phyloP scores from a whole-genome alignment of 257 asterid species.

The Solanum okadae region DNA sequence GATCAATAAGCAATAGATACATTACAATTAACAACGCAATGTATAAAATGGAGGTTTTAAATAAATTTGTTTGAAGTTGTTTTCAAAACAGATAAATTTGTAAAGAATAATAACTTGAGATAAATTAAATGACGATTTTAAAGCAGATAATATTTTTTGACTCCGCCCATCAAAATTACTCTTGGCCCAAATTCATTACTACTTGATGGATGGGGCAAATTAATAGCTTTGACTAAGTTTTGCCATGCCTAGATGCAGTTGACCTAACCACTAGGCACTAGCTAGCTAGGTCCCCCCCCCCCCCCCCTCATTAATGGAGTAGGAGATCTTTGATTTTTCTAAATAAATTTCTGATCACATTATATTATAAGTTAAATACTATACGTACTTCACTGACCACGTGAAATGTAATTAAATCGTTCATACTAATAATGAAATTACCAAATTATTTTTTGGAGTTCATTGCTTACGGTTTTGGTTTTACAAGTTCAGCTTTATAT shows the following conservation, averaged over 20 bases:
- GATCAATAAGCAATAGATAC: background rate
- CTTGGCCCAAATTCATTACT: background rate
- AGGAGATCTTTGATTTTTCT: background rate
- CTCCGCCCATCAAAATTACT: background rate
- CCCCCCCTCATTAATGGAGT: background rate
- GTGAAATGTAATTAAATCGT: background rate
- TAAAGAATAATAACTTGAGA: background rate
- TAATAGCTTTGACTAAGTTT: no score
- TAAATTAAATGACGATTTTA: background rate
- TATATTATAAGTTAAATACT: background rate
- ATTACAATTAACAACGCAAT: background rate
- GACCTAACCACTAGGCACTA: background rate
- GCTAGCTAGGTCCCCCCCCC: background rate
- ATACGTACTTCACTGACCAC: background rate
- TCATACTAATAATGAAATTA: background rate
- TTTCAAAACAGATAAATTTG: background rate
- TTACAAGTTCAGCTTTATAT: background rate
- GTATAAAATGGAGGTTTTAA: background rate
- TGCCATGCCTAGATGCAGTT: background rate
- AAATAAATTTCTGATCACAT: background rate
- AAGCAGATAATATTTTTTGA: background rate
- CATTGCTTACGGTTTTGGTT: background rate
- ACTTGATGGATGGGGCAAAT: background rate
- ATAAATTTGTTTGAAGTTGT: background rate
- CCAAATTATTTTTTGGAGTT: background rate